These are phyloP conservation scores for Metarhizium sp. DNA, from an alignment of 2,329 filamentous ascomycete genomes.

Conservation along the genomic window DNA sequence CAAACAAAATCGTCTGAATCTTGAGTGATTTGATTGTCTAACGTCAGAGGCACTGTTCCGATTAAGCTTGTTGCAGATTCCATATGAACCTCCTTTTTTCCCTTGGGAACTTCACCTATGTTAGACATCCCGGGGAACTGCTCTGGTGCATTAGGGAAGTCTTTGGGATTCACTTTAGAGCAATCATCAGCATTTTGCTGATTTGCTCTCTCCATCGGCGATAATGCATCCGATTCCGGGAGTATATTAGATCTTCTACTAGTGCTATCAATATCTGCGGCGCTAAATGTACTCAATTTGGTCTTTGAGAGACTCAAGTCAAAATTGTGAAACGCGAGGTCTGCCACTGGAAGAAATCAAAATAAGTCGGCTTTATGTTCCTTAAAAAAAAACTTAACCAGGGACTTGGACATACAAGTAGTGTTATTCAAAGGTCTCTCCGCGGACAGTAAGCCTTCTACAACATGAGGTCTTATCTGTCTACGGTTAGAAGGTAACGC, in stretches of 20 bases:
- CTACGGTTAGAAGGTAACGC: not conserved
- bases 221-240: not conserved
- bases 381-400: not conserved
- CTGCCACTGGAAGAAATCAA: not conserved
- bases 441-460: not conserved
- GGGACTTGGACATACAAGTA: not conserved
- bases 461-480: conserved; percentile 4
- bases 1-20: not conserved
- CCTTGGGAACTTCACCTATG: not conserved
- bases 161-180: not conserved
- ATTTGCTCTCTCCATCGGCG: not conserved
- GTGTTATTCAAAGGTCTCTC: not conserved
- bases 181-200: not conserved
- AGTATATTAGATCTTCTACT: not conserved
- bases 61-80: not conserved
- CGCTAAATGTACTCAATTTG: not conserved
- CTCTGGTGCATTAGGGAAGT: not conserved
- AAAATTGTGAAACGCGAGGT: conserved; percentile 4
- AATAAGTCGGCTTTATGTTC: not conserved
- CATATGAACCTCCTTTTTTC: not conserved
- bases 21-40: not conserved
- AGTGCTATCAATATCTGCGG: not conserved
- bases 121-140: not conserved
- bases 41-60: not conserved
- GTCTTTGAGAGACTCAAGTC: not conserved